Base-by-base conservation (phyloP, 2,329 filamentous ascomycete species). In the Chaetomium sp. region DNA sequence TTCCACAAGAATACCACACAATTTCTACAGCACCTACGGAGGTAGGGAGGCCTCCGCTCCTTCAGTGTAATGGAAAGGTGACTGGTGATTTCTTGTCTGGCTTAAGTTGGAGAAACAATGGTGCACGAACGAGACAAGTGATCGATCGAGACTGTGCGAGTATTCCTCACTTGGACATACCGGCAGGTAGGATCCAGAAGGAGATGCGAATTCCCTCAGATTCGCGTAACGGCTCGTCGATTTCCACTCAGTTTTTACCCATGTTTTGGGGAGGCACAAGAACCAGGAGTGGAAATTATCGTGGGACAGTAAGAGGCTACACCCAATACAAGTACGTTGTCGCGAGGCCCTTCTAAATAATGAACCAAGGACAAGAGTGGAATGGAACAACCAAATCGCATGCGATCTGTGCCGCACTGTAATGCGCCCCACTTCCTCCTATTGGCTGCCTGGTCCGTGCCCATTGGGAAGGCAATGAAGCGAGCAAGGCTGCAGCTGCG, bases 401-500 rank as follows among this genome's bases (percentile, higher is more conserved):
- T 12, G 47, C 23, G 47, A 50, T 23, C 47, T 50, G 47, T 23
- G 47, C 47, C 23, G 47, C 47, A 5, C 16, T 13, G 47, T 13
- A 25, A 23, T 23, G 53, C n/a, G 53, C 53, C 29, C 53, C 53
- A 56, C 53, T 31, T 4, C 53, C 31, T 10, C 53, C n/a, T 29
- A 50, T 51, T 62, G 42, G 55, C n/a, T 58, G 21, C 35, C 10
- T 59, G 57, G 55, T 55, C 57, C 57, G 66, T 67, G 60, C 54
- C 21, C 49, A 42, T 57, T 45, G 55, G 35, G 33, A 33, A 12
- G 56, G 27, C 35, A 19, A 1, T 50, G 27, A 63, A 63, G 51
- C 57, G 63, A 64, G 51, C 65, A 65, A 70, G 68, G 68, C 69
- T 68, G 61, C 68, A 65, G 61, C 69, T 68, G 59, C 68, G 65